Conservation (phyloP, 2,329 filamentous ascomycete species). For the Penicillium sp. region DNA sequence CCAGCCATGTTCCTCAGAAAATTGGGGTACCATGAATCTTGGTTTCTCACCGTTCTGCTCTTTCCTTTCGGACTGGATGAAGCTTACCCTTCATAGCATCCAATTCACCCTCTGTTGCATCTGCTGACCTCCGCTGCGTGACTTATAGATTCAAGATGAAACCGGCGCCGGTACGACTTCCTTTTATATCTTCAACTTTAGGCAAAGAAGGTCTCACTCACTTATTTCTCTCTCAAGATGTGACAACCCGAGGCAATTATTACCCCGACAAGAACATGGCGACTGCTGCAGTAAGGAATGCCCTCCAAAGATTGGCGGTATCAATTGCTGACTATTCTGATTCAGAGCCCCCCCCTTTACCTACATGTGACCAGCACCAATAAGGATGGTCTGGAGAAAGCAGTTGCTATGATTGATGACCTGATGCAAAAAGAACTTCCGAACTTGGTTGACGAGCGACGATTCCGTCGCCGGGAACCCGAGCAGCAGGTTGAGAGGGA, state of each 20-base stretch:
- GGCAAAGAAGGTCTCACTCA: slow-evolving; percentile 50
- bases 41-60: slow-evolving; percentile 21
- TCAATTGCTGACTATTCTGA: neutral
- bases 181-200: slow-evolving; percentile 37
- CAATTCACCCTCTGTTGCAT: slow-evolving; percentile 62
- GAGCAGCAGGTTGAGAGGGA: slow-evolving; percentile 76
- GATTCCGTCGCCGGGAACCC: slow-evolving; percentile 73
- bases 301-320: neutral
- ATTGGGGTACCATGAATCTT: slow-evolving; percentile 28
- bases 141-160: slow-evolving; percentile 97
- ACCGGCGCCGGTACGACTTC: slow-evolving; percentile 95
- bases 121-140: slow-evolving; percentile 86
- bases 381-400: slow-evolving; percentile 83
- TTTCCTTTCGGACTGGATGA: slow-evolving; percentile 49
- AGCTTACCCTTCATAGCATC: slow-evolving; percentile 64
- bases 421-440: slow-evolving; percentile 93
- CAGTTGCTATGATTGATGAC: slow-evolving; percentile 80
- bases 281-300: slow-evolving; percentile 66
- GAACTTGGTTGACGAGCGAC: slow-evolving; percentile 85
- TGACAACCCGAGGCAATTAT: slow-evolving; percentile 93
- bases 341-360: slow-evolving; percentile 81
- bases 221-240: slow-evolving; percentile 62
- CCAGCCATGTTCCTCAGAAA: slow-evolving; percentile 38
- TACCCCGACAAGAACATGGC: slow-evolving; percentile 98
- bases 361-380: slow-evolving; percentile 89